Percentiles rank a stretch among this genome's conserved stretches.
These are phyloP conservation scores for Teratosphaeria destructans DNA, from an alignment of 2,329 filamentous ascomycete genomes.

Conservation along the genomic window DNA sequence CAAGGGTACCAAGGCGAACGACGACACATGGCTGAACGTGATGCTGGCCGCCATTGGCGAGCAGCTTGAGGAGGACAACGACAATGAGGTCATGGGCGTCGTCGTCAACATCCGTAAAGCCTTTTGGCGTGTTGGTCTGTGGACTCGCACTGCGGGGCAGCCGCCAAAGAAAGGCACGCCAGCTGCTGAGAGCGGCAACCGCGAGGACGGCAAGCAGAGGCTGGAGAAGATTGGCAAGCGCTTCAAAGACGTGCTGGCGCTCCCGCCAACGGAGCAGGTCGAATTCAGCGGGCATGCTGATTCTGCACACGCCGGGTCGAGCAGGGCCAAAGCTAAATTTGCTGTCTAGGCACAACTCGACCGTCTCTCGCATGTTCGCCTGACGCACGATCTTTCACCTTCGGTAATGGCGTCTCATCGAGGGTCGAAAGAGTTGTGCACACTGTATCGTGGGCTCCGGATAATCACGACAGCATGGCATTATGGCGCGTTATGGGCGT, in stretches of 20 bases:
- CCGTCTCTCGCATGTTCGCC: background rate
- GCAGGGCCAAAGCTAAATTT: conserved; percentile 90
- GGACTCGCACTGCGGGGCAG: conserved; percentile 83
- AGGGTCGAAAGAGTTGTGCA: background rate
- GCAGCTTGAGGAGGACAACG: conserved; percentile 87
- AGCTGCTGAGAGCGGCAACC: conserved; percentile 14
- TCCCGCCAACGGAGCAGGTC: conserved; percentile 65
- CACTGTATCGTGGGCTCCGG: background rate
- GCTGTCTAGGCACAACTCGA: conserved; percentile 49
- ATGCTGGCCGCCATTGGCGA: conserved; percentile 96
- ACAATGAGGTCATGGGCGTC: conserved; percentile 97
- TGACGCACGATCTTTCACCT: background rate
- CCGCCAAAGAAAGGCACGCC: conserved; percentile 65
- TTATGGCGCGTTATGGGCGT: conserved; percentile 2
- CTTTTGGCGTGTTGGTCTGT: conserved; percentile 94
- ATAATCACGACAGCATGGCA: background rate
- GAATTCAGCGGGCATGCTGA: conserved; percentile 98
- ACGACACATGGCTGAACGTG: conserved; percentile 97
- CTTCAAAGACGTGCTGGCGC: conserved; percentile 85
- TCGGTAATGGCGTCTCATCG: background rate
- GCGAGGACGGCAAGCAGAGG: conserved; percentile 74
- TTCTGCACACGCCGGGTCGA: conserved; percentile 83
- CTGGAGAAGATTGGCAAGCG: conserved; percentile 73
- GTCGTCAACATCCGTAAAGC: conserved; percentile 98
- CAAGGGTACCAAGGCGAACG: conserved; percentile 89